Base-by-base conservation (phyloP, 106 monocot species). In the Cymbidium sinense region DNA sequence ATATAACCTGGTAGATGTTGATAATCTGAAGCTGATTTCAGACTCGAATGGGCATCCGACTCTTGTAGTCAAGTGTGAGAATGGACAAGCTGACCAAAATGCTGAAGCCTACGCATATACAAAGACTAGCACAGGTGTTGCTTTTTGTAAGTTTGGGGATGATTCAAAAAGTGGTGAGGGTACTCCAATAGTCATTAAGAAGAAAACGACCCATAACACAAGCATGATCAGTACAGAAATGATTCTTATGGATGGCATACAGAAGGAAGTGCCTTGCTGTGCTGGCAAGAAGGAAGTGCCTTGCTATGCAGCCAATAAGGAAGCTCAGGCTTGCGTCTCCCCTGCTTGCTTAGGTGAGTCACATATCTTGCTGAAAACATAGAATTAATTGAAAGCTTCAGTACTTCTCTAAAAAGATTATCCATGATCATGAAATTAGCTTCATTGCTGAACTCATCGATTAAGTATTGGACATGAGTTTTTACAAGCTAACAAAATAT, bases 331-430 rank as follows among this genome's bases (percentile, higher is more conserved):
- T 64, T 67, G 75, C 65, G 67, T 73, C 6, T 55, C 86, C 37
- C 73, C 36, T 81, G 47, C 78, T 79, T 37, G 15, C 75, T 25
- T 61, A 23, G 83, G 92, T 89, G 64, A 85, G 84, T 70, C 43
- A 2, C 27, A 28, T 31, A 12, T 28, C 74, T 74, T 7, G 19
- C n/a, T 58, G 23, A n/a, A 58, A 58, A 58, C 23, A n/a, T 58
- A 7, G 23, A 58, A 21, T 39, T 1, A 58, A 58, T 7, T 12
- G 5, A 58, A 58, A 23, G 21, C 4, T 58, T 58, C 21, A 58
- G 6, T 23, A 58, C 4, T 58, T 58, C 20, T n/a, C 58, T 58
- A 21, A 58, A 58, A 58, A 23, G 58, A 10, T 58, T 58, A 58
- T 58, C 23, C 21, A 58, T 58, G 23, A 58, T 58, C 58, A 58